Evolutionary conservation across 129 eudicot species (phyloP).

Genomic region (Arctium lappa): DNA sequence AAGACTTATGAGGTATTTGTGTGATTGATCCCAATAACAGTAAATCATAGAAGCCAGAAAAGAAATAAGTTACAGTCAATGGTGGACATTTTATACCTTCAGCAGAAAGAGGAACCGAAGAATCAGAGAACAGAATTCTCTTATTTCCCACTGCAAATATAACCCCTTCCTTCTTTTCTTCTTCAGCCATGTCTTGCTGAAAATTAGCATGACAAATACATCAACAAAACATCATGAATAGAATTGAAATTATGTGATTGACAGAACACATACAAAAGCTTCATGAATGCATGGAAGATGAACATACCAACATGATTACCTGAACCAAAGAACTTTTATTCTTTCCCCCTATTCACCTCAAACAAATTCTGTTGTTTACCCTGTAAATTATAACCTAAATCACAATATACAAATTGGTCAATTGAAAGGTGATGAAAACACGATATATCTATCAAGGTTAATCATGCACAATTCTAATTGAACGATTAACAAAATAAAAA

Average conservation of each 20-base stretch:
- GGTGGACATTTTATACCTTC: conserved; percentile 43
- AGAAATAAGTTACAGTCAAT: background rate
- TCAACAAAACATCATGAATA: conserved; percentile 4
- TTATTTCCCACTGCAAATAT: conserved; percentile 44
- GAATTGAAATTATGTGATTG: background rate
- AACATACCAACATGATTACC: background rate
- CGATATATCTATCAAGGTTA: conserved; percentile 7
- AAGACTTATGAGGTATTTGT: background rate
- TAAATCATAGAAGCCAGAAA: background rate
- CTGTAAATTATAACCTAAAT: conserved; percentile 6
- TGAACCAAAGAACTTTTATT: background rate
- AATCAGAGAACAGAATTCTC: conserved; percentile 44
- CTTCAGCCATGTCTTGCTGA: conserved; percentile 40
- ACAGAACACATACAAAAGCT: background rate
- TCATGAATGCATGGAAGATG: background rate
- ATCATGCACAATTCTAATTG: background rate
- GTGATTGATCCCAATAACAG: background rate
- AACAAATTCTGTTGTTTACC: background rate
- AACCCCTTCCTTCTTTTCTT: conserved; percentile 41
- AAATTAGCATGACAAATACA: background rate
- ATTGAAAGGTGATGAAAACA: conserved; percentile 12
- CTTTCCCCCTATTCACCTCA: background rate
- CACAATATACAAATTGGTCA: background rate
- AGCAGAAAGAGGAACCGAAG: conserved; percentile 53
- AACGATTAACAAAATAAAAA: background rate